A percentile compares a stretch with the other conserved stretches of the same genome.
These are phyloP conservation scores for Podospora appendiculata DNA, from an alignment of 495 filamentous ascomycete genomes.

Conservation along the genomic window DNA sequence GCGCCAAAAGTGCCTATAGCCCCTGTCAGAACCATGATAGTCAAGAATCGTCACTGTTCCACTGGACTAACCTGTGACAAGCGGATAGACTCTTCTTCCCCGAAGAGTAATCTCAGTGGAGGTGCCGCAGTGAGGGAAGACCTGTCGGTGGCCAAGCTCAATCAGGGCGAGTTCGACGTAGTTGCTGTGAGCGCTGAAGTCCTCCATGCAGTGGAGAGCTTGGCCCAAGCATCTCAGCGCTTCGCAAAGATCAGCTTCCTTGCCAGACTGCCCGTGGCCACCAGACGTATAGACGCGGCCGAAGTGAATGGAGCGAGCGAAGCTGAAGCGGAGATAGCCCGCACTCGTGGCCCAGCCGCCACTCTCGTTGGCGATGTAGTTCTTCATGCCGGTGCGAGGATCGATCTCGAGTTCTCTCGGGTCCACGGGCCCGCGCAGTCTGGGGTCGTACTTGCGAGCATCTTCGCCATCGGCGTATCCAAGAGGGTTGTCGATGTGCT, in stretches of 20 bases:
- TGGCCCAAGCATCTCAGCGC: conserved; percentile 82
- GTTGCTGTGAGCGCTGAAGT: conserved; percentile 94
- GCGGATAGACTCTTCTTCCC: conserved; percentile 70
- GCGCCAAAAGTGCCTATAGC: conserved; percentile 62
- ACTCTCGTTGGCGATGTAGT: conserved; percentile 90
- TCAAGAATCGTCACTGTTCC: background rate
- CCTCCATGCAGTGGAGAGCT: conserved; percentile 86
- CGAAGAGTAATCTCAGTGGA: conserved; percentile 63
- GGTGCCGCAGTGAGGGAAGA: conserved; percentile 82
- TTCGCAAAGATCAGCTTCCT: conserved; percentile 82
- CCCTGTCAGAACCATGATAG: background rate
- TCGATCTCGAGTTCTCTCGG: conserved; percentile 77
- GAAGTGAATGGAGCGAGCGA: conserved; percentile 79
- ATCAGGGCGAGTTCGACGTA: conserved; percentile 83
- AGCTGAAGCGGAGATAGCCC: conserved; percentile 83
- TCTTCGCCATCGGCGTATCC: conserved; percentile 87
- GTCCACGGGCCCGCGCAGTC: conserved; percentile 69
- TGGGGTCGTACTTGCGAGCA: conserved; percentile 75
- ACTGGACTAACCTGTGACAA: conserved; percentile 79
- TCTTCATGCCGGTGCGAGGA: conserved; percentile 87
- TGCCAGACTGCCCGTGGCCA: conserved; percentile 49
- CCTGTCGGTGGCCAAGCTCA: conserved; percentile 71
- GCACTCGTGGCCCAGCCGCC: conserved; percentile 80
- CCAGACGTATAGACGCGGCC: conserved; percentile 80
- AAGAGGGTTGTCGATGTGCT: conserved; percentile 89